Evolutionary conservation across 768 basidiomycete species (phyloP), one percentile per base, ranked within the genome.

Genomic region (Pulveroboletus sp.): DNA sequence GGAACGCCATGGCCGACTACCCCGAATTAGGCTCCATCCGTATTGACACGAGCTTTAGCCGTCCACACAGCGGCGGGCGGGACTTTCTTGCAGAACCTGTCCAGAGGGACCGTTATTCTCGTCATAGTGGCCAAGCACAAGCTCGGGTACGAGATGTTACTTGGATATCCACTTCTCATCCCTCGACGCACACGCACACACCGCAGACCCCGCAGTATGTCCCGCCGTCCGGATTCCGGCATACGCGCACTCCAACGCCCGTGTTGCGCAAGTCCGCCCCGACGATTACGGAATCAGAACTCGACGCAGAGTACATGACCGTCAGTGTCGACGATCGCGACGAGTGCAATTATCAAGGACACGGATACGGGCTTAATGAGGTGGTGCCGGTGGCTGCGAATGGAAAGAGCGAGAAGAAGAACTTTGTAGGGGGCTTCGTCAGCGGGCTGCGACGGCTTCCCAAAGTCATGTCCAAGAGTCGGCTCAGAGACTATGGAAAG

Each of bases 291-390:
- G 66, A 67, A 34, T 65, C 65, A 7, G 66, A 67, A 16, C 25
- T 66, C 16, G 64, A 66, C 21, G 63, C 63, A 38, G 67, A 69
- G 40, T 68, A 67, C 46, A 69, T 67, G 65, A 67, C 66, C 5
- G 63, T 67, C 52, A 64, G 49, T 23, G 55, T 67, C 5, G 61
- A 59, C 5, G 55, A 57, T 40, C 49, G 49, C 19, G 60, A 56
- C 25, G 64, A 65, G 3, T 51, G 40, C 37, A 23, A 54, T 21
- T 48, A 51, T 49, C 48, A 40, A 14, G 51, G 52, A 16, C 58
- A 67, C 38, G 57, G 47, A 9, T 45, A 61, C 43, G 65, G 67
- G 7, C 48, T 56, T 50, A 58, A 42, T 43, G 66, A 65, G 48
- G 58, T 44, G 31, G n/a, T 55, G 38, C 52, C 58, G 7, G 41